Conservation (phyloP, 208 protist genomes). For the Crithidia acanthocephali region DNA sequence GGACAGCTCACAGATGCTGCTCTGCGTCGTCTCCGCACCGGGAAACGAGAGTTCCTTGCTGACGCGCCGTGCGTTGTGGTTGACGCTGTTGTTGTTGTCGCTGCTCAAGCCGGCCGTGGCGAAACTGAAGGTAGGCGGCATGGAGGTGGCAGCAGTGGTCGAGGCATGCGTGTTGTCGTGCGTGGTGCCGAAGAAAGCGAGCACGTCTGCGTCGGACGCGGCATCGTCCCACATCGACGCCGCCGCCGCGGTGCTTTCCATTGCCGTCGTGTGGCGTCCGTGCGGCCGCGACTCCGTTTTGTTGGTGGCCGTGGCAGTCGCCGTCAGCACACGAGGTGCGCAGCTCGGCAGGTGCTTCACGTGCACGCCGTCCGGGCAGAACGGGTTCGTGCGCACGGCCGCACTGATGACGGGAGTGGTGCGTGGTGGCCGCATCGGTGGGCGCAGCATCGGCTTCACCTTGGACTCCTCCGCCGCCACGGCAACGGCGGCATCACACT, state of each 20-base stretch:
- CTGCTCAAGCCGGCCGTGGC: not conserved
- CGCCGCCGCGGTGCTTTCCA: not conserved
- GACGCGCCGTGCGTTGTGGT: too few relatives aligned
- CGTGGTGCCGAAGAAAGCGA: conserved; percentile 29
- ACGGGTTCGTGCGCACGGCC: conserved; percentile 13
- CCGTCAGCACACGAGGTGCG: not conserved
- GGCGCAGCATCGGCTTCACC: conserved; percentile 13
- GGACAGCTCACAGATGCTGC: conserved; percentile 32
- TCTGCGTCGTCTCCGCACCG: conserved; percentile 14
- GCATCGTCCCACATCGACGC: conserved; percentile 22
- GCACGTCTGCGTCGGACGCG: conserved; percentile 20
- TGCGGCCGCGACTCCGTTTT: not conserved
- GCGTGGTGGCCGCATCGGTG: conserved; percentile 3
- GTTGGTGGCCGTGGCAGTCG: not conserved
- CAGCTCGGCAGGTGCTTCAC: conserved; percentile 26
- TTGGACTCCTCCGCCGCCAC: conserved; percentile 1
- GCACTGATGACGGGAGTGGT: conserved; percentile 1
- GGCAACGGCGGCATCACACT: not conserved
- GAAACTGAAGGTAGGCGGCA: not conserved
- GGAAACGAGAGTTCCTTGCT: conserved; percentile 22
- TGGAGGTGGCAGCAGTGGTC: not conserved
- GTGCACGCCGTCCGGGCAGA: conserved; percentile 27
- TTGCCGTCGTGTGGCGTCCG: not conserved
- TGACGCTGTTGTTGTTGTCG: not conserved
- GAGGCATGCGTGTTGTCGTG: not conserved